Evolutionary conservation across 345 rosid genomes (phyloP).

Genomic region (Adansonia digitata): DNA sequence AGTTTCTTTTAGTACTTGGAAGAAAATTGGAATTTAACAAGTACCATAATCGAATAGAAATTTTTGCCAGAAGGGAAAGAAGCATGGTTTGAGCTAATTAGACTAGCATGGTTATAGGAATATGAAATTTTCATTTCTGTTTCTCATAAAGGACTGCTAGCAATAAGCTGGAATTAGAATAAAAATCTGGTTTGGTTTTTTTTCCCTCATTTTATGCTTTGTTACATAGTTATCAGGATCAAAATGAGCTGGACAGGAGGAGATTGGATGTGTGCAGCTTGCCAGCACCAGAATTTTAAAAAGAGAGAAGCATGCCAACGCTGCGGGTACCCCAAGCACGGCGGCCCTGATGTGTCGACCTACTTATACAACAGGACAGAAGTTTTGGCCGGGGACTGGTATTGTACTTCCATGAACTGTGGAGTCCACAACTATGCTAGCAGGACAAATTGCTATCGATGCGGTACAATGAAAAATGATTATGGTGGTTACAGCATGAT

Average conservation of each 20-base stretch:
- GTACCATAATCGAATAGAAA: too few relatives aligned
- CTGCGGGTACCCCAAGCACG: conserved; percentile 65
- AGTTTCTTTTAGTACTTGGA: background rate
- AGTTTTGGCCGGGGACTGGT: conserved; percentile 90
- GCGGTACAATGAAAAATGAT: conserved; percentile 49
- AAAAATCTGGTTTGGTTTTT: background rate
- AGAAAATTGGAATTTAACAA: too few relatives aligned
- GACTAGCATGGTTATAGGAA: background rate
- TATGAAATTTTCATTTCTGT: too few relatives aligned
- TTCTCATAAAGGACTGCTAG: background rate
- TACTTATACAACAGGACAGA: conserved; percentile 50
- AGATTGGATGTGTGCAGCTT: conserved; percentile 82
- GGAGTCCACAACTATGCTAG: conserved; percentile 90
- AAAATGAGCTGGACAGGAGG: conserved; percentile 78
- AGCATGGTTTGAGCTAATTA: background rate
- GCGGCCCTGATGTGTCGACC: conserved; percentile 63
- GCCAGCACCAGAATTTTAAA: conserved; percentile 75
- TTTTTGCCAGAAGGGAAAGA: background rate
- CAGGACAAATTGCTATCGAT: conserved; percentile 67
- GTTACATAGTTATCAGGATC: conserved; percentile 1
- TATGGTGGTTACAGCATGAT: conserved; percentile 14
- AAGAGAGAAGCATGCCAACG: conserved; percentile 69
- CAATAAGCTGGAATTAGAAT: background rate
- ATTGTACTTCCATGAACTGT: conserved; percentile 69
- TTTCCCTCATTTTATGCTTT: background rate